Evolutionary conservation across 1,139 yeast species (phyloP), one percentile per base, ranked within the genome.

Genomic region (Yamadazyma dushanensis): DNA sequence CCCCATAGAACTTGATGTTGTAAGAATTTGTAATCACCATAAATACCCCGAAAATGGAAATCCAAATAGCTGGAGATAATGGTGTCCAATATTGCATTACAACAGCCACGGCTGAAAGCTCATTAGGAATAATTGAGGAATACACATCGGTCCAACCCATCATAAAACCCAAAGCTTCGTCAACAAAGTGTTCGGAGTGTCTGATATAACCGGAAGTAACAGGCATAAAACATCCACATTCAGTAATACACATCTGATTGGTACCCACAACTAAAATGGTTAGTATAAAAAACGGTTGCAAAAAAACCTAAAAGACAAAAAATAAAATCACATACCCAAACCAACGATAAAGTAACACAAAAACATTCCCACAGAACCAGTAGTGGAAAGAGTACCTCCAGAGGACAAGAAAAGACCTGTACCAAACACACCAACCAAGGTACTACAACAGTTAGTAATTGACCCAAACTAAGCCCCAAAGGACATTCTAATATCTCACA

Each of bases 361-460:
- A 20, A 81, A 61, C 35, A 80, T 56, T 26, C 81, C 71, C 6
- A 80, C 88, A 5, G 90, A 89, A 23, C 90, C 90, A 10, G 70
- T 73, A 8, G 64, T 66, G 37, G 73, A 66, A 43, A 87, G 63
- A 3, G 83, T 82, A 34, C 76, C 71, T 19, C 95, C 95, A 38
- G 83, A 76, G 35, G 86, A 82, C 7, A 87, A 85, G 50, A 71
- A 71, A 36, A 73, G 57, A 51, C 78, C 78, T 7, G 78, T 62
- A 38, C 66, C 64, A 36, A 68, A 67, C 33, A 63, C 53, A 20
- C 73, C 73, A 19, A 70, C 73, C 34, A 68, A 57, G 31, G 73
- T 70, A 41, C 29, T 26, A 17, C 9, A 26, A 26, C n/a, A 16
- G 29, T 26, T 26, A 26, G 29, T 26, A 17, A 5, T n/a, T n/a